phyloP scores from a whole-genome alignment of 75 land plant species.

The Picea glauca region DNA sequence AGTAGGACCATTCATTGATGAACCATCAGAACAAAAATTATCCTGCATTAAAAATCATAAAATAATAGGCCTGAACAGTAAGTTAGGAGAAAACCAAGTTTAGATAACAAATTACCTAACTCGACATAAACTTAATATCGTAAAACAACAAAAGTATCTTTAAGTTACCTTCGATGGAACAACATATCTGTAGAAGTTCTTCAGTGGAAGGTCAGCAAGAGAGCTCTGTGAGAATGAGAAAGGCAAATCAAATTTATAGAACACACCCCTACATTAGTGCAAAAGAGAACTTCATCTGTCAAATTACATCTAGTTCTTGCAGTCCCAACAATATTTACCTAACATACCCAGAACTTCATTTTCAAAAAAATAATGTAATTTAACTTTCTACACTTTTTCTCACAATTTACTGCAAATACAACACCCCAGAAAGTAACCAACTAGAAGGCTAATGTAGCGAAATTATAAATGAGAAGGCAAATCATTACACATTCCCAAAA shows the following conservation, averaged over 20 bases:
- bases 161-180: slow-evolving; percentile 67
- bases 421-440: too few species aligned
- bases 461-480: too few species aligned
- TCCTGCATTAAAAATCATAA: slow-evolving; percentile 45
- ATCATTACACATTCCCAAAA: too few species aligned
- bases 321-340: too few species aligned
- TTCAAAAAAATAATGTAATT: too few species aligned
- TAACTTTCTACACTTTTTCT: too few species aligned
- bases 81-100: neutral
- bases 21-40: slow-evolving; percentile 61
- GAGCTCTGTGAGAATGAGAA: slow-evolving; percentile 65
- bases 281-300: too few species aligned
- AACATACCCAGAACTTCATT: too few species aligned
- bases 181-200: slow-evolving; percentile 96
- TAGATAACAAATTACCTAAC: neutral
- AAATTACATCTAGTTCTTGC: too few species aligned
- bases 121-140: neutral
- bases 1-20: slow-evolving; percentile 62
- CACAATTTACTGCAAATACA: too few species aligned
- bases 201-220: slow-evolving; percentile 85
- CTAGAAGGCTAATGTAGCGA: too few species aligned
- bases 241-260: slow-evolving; percentile 1
- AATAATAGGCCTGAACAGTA: neutral
- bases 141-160: neutral
- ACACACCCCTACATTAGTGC: neutral